Evolutionary conservation across 73 alveolate genomes (phyloP), one percentile per base, ranked within the genome.

Genomic region (Paramecium primaurelia): DNA sequence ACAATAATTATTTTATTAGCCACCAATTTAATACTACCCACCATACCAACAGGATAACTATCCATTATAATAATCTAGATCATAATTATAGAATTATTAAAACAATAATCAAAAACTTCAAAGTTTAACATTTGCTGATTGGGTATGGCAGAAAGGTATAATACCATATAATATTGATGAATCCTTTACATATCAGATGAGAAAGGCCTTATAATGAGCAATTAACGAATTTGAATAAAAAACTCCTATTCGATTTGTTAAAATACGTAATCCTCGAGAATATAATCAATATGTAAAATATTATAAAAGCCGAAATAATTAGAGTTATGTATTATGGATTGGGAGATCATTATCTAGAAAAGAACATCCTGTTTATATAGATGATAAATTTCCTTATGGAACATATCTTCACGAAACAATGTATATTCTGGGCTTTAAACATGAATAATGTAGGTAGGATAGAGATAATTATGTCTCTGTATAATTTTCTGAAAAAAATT

Each of bases 371-470:
- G 86, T 68, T 3, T 68, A 25, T 11, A 18, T 68, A 68, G 4
- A 28, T 28, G 47, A 68, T 1, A 8, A 25, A 2, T 68, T 18
- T 14, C 10, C 86, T 6, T 18, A 28, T 6, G 86, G 86, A 20
- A 68, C 86, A 18, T 68, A 68, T 68, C 42, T 68, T 25, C 92
- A 85, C 60, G 89, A 85, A 51, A 47, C 22, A 8, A 85, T 85
- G 92, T 90, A 85, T 51, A 42, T 71, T 3, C 12, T 85, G 18
- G 92, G 92, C 2, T 85, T 85, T 85, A 51, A 47, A 0, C 92
- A 85, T 59, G 92, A 85, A 85, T 71, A 85, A 22, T 85, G 86
- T 22, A 42, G 92, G 12, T 1, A 49, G 18, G 92, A 85, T 51
- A 85, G 92, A 58, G 91, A 85, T 85, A 49, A 51, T 37, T 20